Evolutionary conservation across 495 filamentous ascomycete species (phyloP), one percentile per base, ranked within the genome.

Genomic region (Acidiella bohemica): DNA sequence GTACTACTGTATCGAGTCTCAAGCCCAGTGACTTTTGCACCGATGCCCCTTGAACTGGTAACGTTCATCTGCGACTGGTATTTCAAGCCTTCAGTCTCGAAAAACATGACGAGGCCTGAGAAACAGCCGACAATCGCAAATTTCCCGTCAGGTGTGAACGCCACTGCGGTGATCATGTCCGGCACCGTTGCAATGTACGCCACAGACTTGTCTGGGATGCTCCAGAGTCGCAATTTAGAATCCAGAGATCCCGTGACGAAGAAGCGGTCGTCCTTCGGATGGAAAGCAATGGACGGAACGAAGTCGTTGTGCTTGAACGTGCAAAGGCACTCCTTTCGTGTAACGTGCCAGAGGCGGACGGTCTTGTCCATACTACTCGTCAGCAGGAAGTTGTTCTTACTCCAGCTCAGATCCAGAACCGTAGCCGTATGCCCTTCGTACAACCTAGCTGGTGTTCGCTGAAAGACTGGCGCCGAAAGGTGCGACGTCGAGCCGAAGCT

Each of bases 281-380:
- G 90, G 51, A 99, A 99, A 26, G 82, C 80, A 22, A 99, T 83
- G 6, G 84, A 81, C 0, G 88, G 93, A 33, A 96, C 87, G 53
- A 94, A 93, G 56, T 99, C 90, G 50, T 78, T 87, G 58, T 99
- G 90, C 55, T 90, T 86, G 59, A 99, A 99, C 23, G 83, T 86
- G 56, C 85, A 94, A 4, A 99, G 69, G 53, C 86, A 93, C 57
- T 96, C 87, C 2, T 68, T 55, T 32, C 88, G 68, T 55, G 73
- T 86, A 28, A 88, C 66, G 61, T 96, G 90, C 90, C 90, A 99
- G 35, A 99, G 63, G 12, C 86, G 72, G 18, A 99, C 92, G 2
- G 90, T 96, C 62, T 94, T 95, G 59, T 99, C 90, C 84, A 93
- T 96, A 0, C 86, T 94, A 0, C 87, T 93, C 20, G 88, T 93